phyloP scores from a whole-genome alignment of 805 yeast species.

The Pichia pseudocactophila region DNA sequence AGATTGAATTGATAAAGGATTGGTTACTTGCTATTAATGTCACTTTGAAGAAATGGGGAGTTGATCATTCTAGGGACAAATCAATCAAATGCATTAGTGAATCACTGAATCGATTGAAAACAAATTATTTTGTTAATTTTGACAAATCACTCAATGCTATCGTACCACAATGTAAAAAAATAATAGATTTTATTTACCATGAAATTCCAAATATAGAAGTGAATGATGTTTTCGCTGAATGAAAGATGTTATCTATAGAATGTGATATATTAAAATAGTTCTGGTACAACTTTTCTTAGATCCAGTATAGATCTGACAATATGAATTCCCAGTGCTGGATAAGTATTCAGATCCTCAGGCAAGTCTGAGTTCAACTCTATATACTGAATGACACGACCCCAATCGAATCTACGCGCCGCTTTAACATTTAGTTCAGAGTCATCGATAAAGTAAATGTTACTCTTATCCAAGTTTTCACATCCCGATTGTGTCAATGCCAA shows the following conservation, averaged over 20 bases:
- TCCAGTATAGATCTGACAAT: conserved; percentile 53
- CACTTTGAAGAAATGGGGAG: conserved; percentile 5
- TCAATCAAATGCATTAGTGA: background rate
- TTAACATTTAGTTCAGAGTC: conserved; percentile 74
- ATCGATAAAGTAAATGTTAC: conserved; percentile 68
- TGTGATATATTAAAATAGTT: conserved; percentile 31
- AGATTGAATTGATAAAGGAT: conserved; percentile 17
- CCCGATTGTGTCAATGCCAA: conserved; percentile 61
- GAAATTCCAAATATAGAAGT: conserved; percentile 2
- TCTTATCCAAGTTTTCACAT: conserved; percentile 29
- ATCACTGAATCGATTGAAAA: conserved; percentile 1
- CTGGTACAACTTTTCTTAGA: conserved; percentile 41
- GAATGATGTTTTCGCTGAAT: conserved; percentile 6
- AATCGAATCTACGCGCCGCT: conserved; percentile 65
- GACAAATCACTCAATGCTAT: conserved; percentile 1
- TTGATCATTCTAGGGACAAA: background rate
- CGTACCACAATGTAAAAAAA: conserved; percentile 8
- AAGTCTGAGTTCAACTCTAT: conserved; percentile 61
- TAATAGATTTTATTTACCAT: conserved; percentile 10
- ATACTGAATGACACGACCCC: conserved; percentile 62
- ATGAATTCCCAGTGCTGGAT: conserved; percentile 33
- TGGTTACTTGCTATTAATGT: conserved; percentile 15
- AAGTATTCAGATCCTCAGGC: conserved; percentile 28
- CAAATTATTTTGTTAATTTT: conserved; percentile 7
- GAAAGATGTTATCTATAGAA: background rate